These are phyloP conservation scores for Mayamaea pseudoterrestris DNA, from an alignment of 108 stramenopile genomes.

Conservation along the genomic window DNA sequence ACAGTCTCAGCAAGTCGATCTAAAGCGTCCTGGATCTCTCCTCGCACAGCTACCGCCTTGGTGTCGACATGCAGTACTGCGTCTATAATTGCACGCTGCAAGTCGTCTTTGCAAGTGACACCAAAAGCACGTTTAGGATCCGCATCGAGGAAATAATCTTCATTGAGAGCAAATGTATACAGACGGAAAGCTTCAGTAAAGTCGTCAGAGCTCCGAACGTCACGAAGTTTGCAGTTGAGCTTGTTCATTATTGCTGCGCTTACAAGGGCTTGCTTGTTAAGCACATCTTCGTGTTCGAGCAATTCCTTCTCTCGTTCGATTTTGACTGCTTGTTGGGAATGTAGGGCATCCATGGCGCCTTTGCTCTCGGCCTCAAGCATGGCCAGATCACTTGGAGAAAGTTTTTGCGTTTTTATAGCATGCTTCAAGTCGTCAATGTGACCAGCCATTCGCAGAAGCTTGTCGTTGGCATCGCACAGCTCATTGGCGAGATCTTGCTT, in stretches of 20 bases:
- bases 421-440: constrained; percentile 33
- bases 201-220: constrained; percentile 41
- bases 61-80: constrained; percentile 19
- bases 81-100: constrained; percentile 23
- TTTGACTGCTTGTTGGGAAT: too few relatives aligned
- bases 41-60: constrained; percentile 14
- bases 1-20: constrained; percentile 37
- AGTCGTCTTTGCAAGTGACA: constrained; percentile 28
- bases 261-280: constrained; percentile 16
- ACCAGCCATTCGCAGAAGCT: constrained; percentile 22
- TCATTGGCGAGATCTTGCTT: constrained; percentile 41
- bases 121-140: constrained; percentile 28
- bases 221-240: constrained; percentile 37
- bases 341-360: constrained; percentile 50
- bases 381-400: constrained; percentile 54
- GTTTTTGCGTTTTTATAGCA: constrained; percentile 38
- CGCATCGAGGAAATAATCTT: constrained; percentile 15
- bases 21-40: constrained; percentile 35
- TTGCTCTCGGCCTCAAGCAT: constrained; percentile 55
- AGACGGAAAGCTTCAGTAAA: constrained; percentile 25
- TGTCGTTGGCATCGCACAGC: constrained; percentile 36
- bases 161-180: constrained; percentile 31
- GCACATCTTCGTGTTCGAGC: constrained; percentile 33
- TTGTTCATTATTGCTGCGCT: constrained; percentile 27
- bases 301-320: constrained; percentile 29